Percentiles rank a stretch among this genome's conserved stretches.
These are phyloP conservation scores for Podospora pseudoanserina DNA, from an alignment of 495 filamentous ascomycete species.

Conservation along the genomic window DNA sequence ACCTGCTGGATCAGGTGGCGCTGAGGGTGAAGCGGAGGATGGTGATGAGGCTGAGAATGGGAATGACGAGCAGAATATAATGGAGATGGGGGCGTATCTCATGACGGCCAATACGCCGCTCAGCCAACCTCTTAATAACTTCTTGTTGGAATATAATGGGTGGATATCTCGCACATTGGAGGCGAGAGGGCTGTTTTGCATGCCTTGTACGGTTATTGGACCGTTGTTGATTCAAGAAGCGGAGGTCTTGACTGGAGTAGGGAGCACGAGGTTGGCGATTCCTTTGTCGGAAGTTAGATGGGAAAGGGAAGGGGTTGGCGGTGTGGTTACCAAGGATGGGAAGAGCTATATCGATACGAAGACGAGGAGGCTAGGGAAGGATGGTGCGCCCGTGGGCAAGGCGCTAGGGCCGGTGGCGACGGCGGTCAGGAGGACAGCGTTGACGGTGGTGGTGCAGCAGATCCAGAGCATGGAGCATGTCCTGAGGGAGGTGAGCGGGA, in stretches of 20 bases:
- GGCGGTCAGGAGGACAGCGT: constrained; percentile 71
- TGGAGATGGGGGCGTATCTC: constrained; percentile 64
- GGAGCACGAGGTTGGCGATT: constrained; percentile 73
- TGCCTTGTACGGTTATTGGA: constrained; percentile 76
- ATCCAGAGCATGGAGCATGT: constrained; percentile 85
- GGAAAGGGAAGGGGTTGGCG: constrained; percentile 71
- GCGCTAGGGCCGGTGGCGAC: constrained; percentile 67
- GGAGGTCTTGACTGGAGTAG: constrained; percentile 65
- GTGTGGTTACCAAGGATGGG: constrained; percentile 51
- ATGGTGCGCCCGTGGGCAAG: constrained; percentile 24
- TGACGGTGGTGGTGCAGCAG: constrained; percentile 78
- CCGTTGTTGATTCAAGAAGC: constrained; percentile 77
- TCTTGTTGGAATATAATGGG: constrained; percentile 75
- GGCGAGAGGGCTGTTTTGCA: constrained; percentile 60
- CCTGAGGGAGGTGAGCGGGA: constrained; percentile 74
- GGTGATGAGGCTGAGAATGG: constrained; percentile 32
- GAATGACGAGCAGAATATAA: constrained; percentile 57
- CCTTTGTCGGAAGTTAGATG: constrained; percentile 83
- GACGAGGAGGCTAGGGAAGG: constrained; percentile 20
- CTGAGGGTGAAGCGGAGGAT: constrained; percentile 39
- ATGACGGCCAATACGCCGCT: constrained; percentile 83
- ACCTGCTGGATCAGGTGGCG: neutral
- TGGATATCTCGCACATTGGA: constrained; percentile 79
- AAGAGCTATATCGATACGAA: constrained; percentile 48
- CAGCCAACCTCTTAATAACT: constrained; percentile 70